These are phyloP conservation scores for Litsea cubeba DNA, from an alignment of 164 flowering plant genomes.

Conservation along the genomic window DNA sequence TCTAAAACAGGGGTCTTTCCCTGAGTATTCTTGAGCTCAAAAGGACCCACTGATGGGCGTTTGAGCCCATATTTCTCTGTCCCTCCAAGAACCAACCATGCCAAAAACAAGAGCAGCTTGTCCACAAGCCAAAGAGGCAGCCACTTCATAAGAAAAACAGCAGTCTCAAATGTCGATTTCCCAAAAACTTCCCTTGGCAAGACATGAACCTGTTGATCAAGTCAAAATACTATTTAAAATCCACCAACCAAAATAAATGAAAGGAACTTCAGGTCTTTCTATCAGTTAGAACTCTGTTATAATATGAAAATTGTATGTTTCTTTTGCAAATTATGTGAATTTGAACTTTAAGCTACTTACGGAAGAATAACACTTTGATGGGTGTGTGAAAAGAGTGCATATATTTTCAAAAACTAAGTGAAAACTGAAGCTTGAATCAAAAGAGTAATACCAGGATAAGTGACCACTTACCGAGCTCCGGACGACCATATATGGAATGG, in stretches of 20 bases:
- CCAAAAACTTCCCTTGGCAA: conserved; percentile 76
- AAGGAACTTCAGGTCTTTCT: background rate
- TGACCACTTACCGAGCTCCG: conserved; percentile 55
- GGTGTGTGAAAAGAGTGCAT: no score
- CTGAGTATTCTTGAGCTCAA: conserved; percentile 53
- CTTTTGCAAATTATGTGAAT: background rate
- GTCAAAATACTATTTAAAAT: background rate
- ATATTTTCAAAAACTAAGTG: no score
- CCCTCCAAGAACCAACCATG: conserved; percentile 55
- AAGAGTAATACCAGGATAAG: background rate
- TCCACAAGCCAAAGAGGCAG: conserved; percentile 67
- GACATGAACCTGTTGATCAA: conserved; percentile 57
- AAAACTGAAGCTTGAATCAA: no score
- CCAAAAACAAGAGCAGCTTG: conserved; percentile 43
- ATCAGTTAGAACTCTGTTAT: background rate
- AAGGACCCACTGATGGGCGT: conserved; percentile 64
- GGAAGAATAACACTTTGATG: no score
- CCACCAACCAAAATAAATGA: background rate
- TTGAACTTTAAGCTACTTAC: background rate
- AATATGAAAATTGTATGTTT: no score
- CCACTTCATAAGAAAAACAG: conserved; percentile 50
- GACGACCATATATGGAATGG: conserved; percentile 60
- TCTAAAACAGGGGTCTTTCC: conserved; percentile 89
- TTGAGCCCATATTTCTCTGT: conserved; percentile 55
- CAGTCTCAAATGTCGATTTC: conserved; percentile 57